Conservation (phyloP, 2,329 filamentous ascomycete genomes). For the Ophiocordyceps australis region DNA sequence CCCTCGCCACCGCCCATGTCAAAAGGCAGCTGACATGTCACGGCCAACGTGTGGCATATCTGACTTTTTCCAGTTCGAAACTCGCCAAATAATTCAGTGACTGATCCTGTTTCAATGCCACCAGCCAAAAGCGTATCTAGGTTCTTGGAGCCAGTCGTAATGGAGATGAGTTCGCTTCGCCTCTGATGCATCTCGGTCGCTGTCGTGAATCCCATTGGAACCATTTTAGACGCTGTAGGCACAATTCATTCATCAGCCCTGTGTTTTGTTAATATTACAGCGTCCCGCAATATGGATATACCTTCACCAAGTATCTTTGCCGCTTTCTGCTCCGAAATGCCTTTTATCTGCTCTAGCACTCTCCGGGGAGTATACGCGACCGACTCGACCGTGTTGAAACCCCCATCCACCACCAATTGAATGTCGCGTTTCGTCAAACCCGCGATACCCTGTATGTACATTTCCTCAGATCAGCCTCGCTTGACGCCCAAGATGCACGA, state of each 20-base stretch:
- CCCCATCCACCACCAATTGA: slow-evolving; percentile 78
- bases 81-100: slow-evolving; percentile 96
- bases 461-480: slow-evolving; percentile 3
- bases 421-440: slow-evolving; percentile 92
- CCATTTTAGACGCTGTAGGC: slow-evolving; percentile 82
- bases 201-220: slow-evolving; percentile 97
- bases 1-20: slow-evolving; percentile 98
- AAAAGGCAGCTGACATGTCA: slow-evolving; percentile 93
- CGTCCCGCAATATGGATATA: too few species aligned
- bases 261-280: too few species aligned
- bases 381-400: slow-evolving; percentile 88
- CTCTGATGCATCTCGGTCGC: slow-evolving; percentile 98
- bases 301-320: slow-evolving; percentile 81
- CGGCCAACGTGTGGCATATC: slow-evolving; percentile 94
- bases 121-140: slow-evolving; percentile 88
- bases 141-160: slow-evolving; percentile 95
- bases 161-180: slow-evolving; percentile 90
- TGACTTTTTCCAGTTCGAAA: slow-evolving; percentile 98
- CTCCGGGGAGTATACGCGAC: slow-evolving; percentile 82
- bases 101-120: slow-evolving; percentile 90
- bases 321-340: slow-evolving; percentile 94
- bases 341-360: slow-evolving; percentile 85
- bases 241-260: too few species aligned
- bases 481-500: neutral
- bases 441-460: slow-evolving; percentile 48